Evolutionary conservation across 2,329 filamentous ascomycete genomes (phyloP).

Genomic region (Cordyceps farinosa): DNA sequence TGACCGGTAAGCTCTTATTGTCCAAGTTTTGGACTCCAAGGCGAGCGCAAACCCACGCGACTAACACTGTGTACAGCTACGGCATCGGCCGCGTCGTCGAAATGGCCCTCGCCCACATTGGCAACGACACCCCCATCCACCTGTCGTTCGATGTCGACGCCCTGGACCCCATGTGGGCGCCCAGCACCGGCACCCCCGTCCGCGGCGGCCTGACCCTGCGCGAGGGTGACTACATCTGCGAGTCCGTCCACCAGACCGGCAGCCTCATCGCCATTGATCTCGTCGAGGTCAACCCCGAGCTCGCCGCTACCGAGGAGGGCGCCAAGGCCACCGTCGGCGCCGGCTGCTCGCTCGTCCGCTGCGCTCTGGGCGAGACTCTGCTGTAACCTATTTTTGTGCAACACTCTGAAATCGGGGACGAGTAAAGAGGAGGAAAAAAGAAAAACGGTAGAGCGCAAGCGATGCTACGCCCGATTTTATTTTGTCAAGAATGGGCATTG

Average conservation of each 20-base stretch:
- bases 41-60: not conserved
- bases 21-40: not conserved
- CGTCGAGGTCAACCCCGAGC: constrained; percentile 75
- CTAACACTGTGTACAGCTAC: constrained; percentile 50
- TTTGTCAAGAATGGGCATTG: constrained; percentile 9
- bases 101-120: constrained; percentile 96
- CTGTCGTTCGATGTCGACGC: constrained; percentile 97
- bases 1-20: constrained; percentile 61
- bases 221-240: constrained; percentile 96
- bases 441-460: constrained; percentile 10
- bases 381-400: constrained; percentile 46
- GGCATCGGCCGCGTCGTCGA: constrained; percentile 96
- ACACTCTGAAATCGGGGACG: not conserved
- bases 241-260: constrained; percentile 76
- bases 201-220: constrained; percentile 88
- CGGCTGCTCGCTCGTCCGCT: constrained; percentile 86
- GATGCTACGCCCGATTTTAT: not conserved
- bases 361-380: constrained; percentile 86
- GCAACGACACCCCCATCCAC: constrained; percentile 91
- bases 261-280: constrained; percentile 76
- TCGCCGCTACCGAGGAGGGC: constrained; percentile 61
- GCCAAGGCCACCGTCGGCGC: constrained; percentile 84
- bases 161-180: constrained; percentile 92
- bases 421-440: not conserved
- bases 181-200: constrained; percentile 92